These are phyloP conservation scores for Fraxinus angustifolia DNA, from an alignment of 305 asterid genomes.

Conservation along the genomic window DNA sequence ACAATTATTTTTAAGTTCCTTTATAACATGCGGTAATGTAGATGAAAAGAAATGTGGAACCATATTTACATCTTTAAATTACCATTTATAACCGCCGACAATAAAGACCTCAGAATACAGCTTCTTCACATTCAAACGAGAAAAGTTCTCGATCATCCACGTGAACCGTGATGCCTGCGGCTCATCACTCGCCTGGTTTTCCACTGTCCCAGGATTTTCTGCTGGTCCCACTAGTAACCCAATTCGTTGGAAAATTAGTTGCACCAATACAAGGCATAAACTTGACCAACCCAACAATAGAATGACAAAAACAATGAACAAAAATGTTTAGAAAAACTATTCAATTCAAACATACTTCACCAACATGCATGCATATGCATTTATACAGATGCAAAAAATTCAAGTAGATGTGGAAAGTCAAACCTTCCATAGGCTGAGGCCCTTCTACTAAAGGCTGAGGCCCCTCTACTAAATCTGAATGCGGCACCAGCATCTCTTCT, in stretches of 20 bases:
- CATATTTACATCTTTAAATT: slow-evolving; percentile 19
- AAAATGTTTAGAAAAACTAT: not conserved
- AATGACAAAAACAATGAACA: not conserved
- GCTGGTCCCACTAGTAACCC: slow-evolving; percentile 42
- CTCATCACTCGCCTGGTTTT: slow-evolving; percentile 74
- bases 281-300: slow-evolving; percentile 2
- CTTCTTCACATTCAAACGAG: slow-evolving; percentile 69
- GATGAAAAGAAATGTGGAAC: slow-evolving; percentile 6
- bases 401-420: slow-evolving; percentile 6
- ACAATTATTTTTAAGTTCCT: slow-evolving; percentile 4
- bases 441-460: slow-evolving; percentile 88
- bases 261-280: not conserved
- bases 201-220: slow-evolving; percentile 64
- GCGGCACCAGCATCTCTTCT: slow-evolving; percentile 77
- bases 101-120: slow-evolving; percentile 71
- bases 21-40: not conserved
- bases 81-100: slow-evolving; percentile 93
- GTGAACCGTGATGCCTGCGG: slow-evolving; percentile 80
- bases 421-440: slow-evolving; percentile 96
- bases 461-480: slow-evolving; percentile 78
- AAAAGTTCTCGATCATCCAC: slow-evolving; percentile 78
- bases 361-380: slow-evolving; percentile 19
- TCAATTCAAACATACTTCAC: slow-evolving; percentile 7
- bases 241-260: not conserved
- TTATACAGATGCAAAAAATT: not conserved